Base-by-base conservation (phyloP, 495 filamentous ascomycete species). In the Xylaria flabelliformis region DNA sequence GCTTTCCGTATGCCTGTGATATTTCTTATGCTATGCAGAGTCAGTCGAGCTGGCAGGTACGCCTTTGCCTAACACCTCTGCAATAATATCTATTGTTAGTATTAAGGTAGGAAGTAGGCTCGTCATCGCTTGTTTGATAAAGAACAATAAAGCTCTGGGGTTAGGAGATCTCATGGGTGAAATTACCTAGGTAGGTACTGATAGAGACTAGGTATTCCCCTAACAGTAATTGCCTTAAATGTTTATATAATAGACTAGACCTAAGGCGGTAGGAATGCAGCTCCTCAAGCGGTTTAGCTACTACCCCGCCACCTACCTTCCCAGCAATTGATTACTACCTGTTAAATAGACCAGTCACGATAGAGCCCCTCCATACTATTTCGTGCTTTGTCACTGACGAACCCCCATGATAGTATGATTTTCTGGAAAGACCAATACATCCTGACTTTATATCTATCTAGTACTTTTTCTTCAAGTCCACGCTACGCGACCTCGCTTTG, bases 361-460 rank as follows among this genome's bases (percentile, higher is more conserved):
- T 55, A 56, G 53, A 24, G 13, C 24, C 53, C 53, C 53, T 56
- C 51, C 53, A 39, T 26, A 17, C 32, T 32, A 56, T 56, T 56
- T 56, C 53, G 53, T 56, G 26, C 53, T 56, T 56, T 56, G 10
- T 32, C 24, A 56, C 21, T 32, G 24, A 56, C 32, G 53, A 56
- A 56, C 29, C 53, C 53, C 26, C 3, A 56, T 26, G 26, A 5
- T 56, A 8, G 53, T 56, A 26, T 32, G 26, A 32, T 56, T 32
- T 56, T 5, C 26, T 17, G 26, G 17, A 56, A 56, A 24, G 51
- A 17, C 26, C 53, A 32, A 8, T 9, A 12, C 53, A 12, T 32
- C 53, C 24, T 13, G 15, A 15, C 24, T 32, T 56, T 8, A 13
- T 26, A 7, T 32, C 53, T 26, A 7, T 32, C 53, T 5, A 56